These are phyloP conservation scores for Astrothelium subdiscretum DNA, from an alignment of 495 filamentous ascomycete genomes.

Conservation along the genomic window DNA sequence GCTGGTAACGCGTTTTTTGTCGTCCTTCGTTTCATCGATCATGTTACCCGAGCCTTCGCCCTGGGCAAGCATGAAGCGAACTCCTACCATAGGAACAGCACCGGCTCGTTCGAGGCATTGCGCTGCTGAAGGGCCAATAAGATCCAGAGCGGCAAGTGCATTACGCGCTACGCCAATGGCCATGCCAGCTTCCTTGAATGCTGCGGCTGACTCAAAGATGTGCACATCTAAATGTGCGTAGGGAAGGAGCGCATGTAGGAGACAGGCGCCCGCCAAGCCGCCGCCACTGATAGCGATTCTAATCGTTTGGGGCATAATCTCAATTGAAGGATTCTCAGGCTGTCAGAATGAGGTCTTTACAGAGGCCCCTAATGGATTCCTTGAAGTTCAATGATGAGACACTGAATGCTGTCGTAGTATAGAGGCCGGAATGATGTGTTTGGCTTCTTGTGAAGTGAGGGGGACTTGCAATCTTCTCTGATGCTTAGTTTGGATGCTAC, in stretches of 20 bases:
- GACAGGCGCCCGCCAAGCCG: slow-evolving; percentile 13
- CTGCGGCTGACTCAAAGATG: slow-evolving; percentile 13
- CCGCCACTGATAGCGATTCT: slow-evolving; percentile 14
- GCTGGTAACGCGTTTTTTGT: neutral
- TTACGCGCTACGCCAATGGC: slow-evolving; percentile 14
- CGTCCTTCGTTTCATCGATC: slow-evolving; percentile 9
- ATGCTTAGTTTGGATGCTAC: neutral
- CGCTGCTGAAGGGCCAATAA: slow-evolving; percentile 7
- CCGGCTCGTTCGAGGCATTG: slow-evolving; percentile 7
- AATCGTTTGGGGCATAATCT: slow-evolving; percentile 4
- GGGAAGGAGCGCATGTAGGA: slow-evolving; percentile 10
- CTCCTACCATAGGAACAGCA: slow-evolving; percentile 7
- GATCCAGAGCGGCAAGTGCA: slow-evolving; percentile 13
- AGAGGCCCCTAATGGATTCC: too few relatives aligned
- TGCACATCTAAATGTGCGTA: slow-evolving; percentile 12
- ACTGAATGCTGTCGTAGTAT: too few relatives aligned
- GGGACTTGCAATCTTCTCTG: neutral
- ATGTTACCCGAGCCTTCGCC: slow-evolving; percentile 8
- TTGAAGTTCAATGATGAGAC: too few relatives aligned
- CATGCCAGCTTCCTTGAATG: slow-evolving; percentile 12
- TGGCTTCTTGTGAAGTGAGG: neutral
- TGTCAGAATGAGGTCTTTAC: neutral
- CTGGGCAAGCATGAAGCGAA: slow-evolving; percentile 10
- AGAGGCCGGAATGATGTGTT: too few relatives aligned
- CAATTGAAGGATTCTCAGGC: neutral